These are phyloP conservation scores for Yamadazyma songkhlaensis DNA, from an alignment of 1,139 yeast genomes.

Conservation along the genomic window DNA sequence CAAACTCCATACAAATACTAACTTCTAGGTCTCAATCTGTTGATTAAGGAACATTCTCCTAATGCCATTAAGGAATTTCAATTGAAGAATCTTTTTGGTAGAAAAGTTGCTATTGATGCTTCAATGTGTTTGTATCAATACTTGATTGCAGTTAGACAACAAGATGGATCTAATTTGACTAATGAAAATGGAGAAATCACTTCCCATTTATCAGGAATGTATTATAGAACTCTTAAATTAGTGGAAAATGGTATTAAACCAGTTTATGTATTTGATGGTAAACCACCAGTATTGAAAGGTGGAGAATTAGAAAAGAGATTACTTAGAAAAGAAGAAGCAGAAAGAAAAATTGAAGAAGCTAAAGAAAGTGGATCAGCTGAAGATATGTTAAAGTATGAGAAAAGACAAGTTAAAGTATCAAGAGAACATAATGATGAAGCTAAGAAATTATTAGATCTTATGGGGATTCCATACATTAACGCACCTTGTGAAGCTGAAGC, in stretches of 20 bases:
- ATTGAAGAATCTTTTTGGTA: constrained; percentile 82
- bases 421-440: constrained; percentile 94
- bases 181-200: constrained; percentile 92
- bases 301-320: constrained; percentile 89
- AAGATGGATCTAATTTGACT: constrained; percentile 92
- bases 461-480: constrained; percentile 93
- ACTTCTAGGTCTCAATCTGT: constrained; percentile 60
- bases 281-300: constrained; percentile 88
- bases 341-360: constrained; percentile 63
- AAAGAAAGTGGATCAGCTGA: constrained; percentile 81
- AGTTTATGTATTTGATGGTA: constrained; percentile 94
- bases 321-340: constrained; percentile 80
- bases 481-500: constrained; percentile 99
- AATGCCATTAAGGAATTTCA: constrained; percentile 73
- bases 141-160: constrained; percentile 91
- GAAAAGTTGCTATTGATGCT: constrained; percentile 89
- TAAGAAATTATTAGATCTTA: constrained; percentile 66
- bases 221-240: constrained; percentile 85
- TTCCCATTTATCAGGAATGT: constrained; percentile 92
- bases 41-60: constrained; percentile 89
- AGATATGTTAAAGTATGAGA: constrained; percentile 72
- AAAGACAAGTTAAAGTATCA: constrained; percentile 86
- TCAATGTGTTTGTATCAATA: constrained; percentile 96
- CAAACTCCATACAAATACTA: constrained; percentile 11
- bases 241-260: constrained; percentile 94